Conservation (phyloP, 202 grass and related monocot species). For the Cymbopogon flexuosus region DNA sequence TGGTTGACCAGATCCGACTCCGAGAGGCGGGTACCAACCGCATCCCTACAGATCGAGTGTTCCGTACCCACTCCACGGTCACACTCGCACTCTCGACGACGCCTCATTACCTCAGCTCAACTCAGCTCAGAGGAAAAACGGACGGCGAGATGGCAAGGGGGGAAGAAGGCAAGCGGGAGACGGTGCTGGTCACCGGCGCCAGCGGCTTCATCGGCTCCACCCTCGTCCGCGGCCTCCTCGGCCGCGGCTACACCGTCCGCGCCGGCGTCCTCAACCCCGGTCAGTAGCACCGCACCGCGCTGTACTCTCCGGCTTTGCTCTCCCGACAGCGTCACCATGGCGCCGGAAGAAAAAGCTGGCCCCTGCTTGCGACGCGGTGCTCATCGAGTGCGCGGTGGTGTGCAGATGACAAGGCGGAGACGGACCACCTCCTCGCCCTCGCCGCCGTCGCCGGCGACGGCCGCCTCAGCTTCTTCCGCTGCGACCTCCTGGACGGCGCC, state of each 20-base stretch:
- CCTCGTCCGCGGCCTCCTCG: constrained; percentile 45
- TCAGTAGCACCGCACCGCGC: constrained; percentile 10
- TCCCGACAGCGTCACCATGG: not conserved
- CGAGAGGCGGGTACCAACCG: not conserved
- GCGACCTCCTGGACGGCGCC: constrained; percentile 52
- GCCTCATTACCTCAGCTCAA: not conserved
- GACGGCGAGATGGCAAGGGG: not conserved
- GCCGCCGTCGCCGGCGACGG: constrained; percentile 28
- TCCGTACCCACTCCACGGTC: not conserved
- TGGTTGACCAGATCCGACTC: not conserved
- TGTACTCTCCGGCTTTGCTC: not conserved
- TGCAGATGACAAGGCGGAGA: constrained; percentile 61
- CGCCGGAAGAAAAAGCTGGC: not conserved
- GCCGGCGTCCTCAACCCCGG: constrained; percentile 52
- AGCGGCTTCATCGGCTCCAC: constrained; percentile 66
- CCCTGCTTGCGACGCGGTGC: not conserved
- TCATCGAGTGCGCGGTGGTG: not conserved
- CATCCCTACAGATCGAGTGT: not conserved
- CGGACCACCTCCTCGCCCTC: constrained; percentile 55
- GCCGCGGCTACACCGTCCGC: constrained; percentile 48
- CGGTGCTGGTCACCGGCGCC: constrained; percentile 53
- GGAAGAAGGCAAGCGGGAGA: constrained; percentile 11
- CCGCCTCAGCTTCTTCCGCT: constrained; percentile 48
- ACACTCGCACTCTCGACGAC: not conserved
- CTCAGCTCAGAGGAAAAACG: not conserved